Evolutionary conservation across 805 yeast genomes (phyloP).

Genomic region (Myxozyma monticola): DNA sequence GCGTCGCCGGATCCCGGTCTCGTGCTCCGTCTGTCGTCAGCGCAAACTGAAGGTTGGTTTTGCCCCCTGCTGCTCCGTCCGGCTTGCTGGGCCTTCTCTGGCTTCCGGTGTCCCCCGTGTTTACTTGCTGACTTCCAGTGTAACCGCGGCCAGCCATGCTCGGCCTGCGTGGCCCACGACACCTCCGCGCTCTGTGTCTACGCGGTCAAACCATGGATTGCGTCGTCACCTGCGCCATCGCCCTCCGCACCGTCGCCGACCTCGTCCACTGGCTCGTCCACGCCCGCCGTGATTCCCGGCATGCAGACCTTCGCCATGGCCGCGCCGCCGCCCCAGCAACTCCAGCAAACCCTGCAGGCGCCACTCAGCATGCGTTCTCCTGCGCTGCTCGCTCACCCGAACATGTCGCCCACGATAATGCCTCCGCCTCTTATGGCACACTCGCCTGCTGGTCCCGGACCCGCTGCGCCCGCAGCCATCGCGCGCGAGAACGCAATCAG

Average conservation of each 20-base stretch:
- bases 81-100: not conserved
- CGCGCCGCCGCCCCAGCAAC: not conserved
- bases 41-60: constrained; percentile 30
- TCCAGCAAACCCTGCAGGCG: constrained; percentile 1
- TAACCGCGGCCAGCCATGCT: constrained; percentile 28
- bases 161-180: constrained; percentile 23
- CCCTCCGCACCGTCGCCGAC: not conserved
- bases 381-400: not conserved
- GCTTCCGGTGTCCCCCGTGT: not conserved
- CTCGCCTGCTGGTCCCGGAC: not conserved
- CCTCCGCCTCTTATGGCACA: not conserved
- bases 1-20: constrained; percentile 29
- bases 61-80: not conserved
- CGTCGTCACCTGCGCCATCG: not conserved
- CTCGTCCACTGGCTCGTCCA: not conserved
- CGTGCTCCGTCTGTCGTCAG: constrained; percentile 32
- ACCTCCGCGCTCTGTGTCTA: constrained; percentile 25
- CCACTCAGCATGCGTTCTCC: not conserved
- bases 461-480: not conserved
- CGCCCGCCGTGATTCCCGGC: constrained; percentile 4
- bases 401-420: not conserved
- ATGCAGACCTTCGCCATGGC: constrained; percentile 15
- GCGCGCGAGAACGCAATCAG: not conserved
- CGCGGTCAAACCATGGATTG: constrained; percentile 29
- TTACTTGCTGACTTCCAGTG: constrained; percentile 12